Percentiles rank a stretch among this genome's conserved stretches.
phyloP scores from a whole-genome alignment of 202 grass and related monocot genomes.

The Schoenoplectus tabernaemontani region DNA sequence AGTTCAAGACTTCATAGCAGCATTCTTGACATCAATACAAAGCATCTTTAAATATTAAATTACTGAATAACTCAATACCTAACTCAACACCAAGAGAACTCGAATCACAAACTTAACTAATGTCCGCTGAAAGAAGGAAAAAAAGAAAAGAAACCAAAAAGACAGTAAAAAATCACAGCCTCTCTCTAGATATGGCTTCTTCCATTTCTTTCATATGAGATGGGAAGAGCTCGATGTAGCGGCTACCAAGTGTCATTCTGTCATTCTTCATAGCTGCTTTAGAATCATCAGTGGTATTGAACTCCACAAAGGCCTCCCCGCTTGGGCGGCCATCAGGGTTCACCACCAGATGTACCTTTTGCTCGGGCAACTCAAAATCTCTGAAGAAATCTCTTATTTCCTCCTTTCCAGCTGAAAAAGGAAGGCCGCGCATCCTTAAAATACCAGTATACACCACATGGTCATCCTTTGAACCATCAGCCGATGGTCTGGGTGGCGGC shows the following conservation, averaged over 20 bases:
- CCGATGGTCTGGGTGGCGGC: background rate
- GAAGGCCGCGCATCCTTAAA: constrained; percentile 33
- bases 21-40: background rate
- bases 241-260: constrained; percentile 39
- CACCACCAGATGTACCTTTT: constrained; percentile 19
- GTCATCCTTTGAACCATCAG: constrained; percentile 10
- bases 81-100: background rate
- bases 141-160: background rate
- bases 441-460: constrained; percentile 13
- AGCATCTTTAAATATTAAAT: background rate
- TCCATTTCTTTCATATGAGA: constrained; percentile 31
- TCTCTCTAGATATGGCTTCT: constrained; percentile 9
- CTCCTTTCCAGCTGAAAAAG: constrained; percentile 32
- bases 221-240: constrained; percentile 36
- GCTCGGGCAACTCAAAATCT: constrained; percentile 23
- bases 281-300: constrained; percentile 17
- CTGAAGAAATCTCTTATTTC: constrained; percentile 33
- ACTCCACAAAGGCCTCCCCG: constrained; percentile 38
- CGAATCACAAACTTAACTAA: background rate
- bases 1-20: background rate
- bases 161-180: background rate
- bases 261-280: constrained; percentile 34
- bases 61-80: background rate
- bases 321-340: constrained; percentile 28
- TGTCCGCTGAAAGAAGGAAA: background rate